Evolutionary conservation across 2,329 filamentous ascomycete species (phyloP).

Genomic region (Penicillium sp.): DNA sequence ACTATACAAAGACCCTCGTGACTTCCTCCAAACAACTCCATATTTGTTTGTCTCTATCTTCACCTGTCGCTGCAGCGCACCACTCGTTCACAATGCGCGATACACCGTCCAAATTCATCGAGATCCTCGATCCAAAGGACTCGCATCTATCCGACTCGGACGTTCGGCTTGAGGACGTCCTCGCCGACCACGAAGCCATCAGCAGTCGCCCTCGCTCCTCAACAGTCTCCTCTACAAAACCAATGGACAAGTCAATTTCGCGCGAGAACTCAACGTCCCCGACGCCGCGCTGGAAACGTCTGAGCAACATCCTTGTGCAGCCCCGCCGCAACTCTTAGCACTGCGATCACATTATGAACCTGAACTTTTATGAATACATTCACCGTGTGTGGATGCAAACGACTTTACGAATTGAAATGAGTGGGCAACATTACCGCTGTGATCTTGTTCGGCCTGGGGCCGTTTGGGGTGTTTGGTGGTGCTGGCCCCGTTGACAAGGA

Average conservation of each 20-base stretch:
- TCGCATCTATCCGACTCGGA: slow-evolving; percentile 41
- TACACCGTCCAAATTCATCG: slow-evolving; percentile 46
- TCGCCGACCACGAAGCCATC: slow-evolving; percentile 43
- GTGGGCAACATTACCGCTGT: background rate
- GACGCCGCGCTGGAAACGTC: slow-evolving; percentile 35
- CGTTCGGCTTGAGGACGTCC: slow-evolving; percentile 47
- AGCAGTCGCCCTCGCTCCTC: slow-evolving; percentile 38
- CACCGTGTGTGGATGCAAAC: background rate
- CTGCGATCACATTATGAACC: background rate
- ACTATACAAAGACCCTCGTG: slow-evolving; percentile 3
- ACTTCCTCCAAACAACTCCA: background rate
- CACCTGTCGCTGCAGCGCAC: background rate
- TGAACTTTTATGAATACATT: background rate
- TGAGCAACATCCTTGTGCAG: slow-evolving; percentile 36
- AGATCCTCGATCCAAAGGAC: slow-evolving; percentile 44
- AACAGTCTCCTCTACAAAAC: slow-evolving; percentile 38
- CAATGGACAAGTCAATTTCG: slow-evolving; percentile 31
- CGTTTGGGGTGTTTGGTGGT: no score
- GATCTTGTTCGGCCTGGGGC: background rate
- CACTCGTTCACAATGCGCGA: slow-evolving; percentile 28
- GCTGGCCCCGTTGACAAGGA: slow-evolving; percentile 4
- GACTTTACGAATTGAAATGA: slow-evolving; percentile 12
- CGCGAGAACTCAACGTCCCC: slow-evolving; percentile 27
- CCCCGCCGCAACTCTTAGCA: slow-evolving; percentile 27
- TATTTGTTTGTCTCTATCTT: background rate